A percentile compares a stretch with the other conserved stretches of the same genome.
These are phyloP conservation scores for Panaeolus papilionaceus DNA, from an alignment of 768 basidiomycete species.

Conservation along the genomic window DNA sequence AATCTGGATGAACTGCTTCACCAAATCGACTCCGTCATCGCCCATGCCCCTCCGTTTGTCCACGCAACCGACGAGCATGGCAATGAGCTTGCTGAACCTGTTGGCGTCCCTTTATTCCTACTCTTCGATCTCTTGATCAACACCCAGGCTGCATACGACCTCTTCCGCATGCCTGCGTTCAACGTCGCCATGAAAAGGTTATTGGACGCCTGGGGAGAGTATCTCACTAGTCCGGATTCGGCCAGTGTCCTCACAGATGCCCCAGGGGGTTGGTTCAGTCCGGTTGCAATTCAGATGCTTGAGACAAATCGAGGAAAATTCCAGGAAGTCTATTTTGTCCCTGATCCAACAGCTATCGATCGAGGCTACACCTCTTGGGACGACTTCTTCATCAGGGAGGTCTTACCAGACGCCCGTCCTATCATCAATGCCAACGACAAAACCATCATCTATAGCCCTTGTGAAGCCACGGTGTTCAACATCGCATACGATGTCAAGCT, in stretches of 20 bases:
- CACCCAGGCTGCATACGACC: constrained; percentile 34
- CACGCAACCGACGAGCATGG: not conserved
- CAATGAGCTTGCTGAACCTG: not conserved
- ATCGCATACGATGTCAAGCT: constrained; percentile 44
- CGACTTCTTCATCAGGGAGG: constrained; percentile 58
- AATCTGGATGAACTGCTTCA: not conserved
- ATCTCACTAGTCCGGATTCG: constrained; percentile 51
- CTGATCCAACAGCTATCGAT: constrained; percentile 42
- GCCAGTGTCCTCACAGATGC: constrained; percentile 43
- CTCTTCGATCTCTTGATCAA: constrained; percentile 20
- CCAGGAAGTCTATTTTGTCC: constrained; percentile 44
- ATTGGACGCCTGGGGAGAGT: constrained; percentile 53
- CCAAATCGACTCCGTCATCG: not conserved
- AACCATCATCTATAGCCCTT: constrained; percentile 52
- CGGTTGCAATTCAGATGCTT: constrained; percentile 29
- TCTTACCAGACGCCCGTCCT: constrained; percentile 49
- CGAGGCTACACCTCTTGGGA: constrained; percentile 59
- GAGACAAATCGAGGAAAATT: constrained; percentile 33
- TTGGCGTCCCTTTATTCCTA: not conserved
- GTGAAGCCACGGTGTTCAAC: constrained; percentile 58
- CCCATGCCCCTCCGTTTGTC: not conserved
- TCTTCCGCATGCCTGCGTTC: constrained; percentile 48
- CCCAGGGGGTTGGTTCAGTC: constrained; percentile 55
- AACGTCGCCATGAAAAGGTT: constrained; percentile 43
- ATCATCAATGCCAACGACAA: constrained; percentile 32